Evolutionary conservation across 1,139 yeast species (phyloP).

Genomic region (Pichia sp.): DNA sequence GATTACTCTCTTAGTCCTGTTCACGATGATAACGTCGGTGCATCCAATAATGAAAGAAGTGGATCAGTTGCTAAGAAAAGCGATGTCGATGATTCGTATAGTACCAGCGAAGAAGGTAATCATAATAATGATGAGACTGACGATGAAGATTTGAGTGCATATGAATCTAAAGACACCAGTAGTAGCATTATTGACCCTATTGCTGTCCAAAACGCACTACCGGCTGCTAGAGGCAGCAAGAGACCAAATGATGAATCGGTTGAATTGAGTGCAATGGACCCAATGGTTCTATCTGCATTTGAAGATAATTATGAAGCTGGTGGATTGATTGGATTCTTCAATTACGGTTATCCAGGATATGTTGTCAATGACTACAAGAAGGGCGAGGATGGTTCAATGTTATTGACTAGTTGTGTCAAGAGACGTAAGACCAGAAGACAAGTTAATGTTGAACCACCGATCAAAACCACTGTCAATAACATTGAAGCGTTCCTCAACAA

Average conservation of each 20-base stretch:
- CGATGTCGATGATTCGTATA: background rate
- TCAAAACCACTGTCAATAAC: conserved; percentile 21
- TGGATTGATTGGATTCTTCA: conserved; percentile 12
- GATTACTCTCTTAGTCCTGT: background rate
- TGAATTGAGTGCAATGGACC: conserved; percentile 16
- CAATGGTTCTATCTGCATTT: conserved; percentile 11
- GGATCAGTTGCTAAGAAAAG: background rate
- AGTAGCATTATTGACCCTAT: background rate
- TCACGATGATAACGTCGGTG: background rate
- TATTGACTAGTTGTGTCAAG: conserved; percentile 17
- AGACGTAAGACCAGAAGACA: conserved; percentile 21
- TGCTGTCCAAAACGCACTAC: background rate
- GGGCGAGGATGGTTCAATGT: conserved; percentile 5
- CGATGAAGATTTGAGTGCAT: background rate
- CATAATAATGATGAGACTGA: conserved; percentile 1
- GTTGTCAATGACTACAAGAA: conserved; percentile 10
- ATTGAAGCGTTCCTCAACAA: conserved; percentile 26
- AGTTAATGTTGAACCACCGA: conserved; percentile 17
- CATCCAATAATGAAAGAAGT: background rate
- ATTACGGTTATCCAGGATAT: conserved; percentile 16
- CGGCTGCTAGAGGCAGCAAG: background rate
- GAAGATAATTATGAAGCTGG: conserved; percentile 15
- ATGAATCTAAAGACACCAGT: background rate
- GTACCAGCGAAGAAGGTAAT: background rate
- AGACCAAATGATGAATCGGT: conserved; percentile 15